phyloP scores from a whole-genome alignment of 2,329 filamentous ascomycete species.

The Alternaria sp. region DNA sequence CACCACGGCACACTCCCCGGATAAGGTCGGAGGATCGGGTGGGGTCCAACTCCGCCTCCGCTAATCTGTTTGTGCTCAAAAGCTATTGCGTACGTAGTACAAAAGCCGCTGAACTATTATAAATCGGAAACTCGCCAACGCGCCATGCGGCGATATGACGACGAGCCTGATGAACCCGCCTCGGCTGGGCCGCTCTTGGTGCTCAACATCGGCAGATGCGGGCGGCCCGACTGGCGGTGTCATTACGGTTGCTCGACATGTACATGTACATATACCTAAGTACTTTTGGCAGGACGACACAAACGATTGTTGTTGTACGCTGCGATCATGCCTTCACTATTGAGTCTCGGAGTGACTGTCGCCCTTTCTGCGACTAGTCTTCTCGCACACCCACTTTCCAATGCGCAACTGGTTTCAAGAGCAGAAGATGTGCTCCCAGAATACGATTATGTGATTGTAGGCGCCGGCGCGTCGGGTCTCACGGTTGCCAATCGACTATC shows the following conservation, averaged over 20 bases:
- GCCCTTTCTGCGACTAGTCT: constrained; percentile 22
- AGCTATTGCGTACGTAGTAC: constrained; percentile 1
- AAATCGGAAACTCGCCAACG: constrained; percentile 1
- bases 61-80: background rate
- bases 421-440: constrained; percentile 23
- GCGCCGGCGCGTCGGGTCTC: constrained; percentile 37
- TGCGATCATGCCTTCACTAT: constrained; percentile 20
- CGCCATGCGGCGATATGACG: constrained; percentile 3
- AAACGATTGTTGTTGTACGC: background rate
- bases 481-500: constrained; percentile 42
- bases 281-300: background rate
- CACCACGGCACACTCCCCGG: background rate
- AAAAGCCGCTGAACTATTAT: constrained; percentile 2
- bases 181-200: background rate
- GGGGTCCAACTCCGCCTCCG: background rate
- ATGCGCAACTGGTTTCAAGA: constrained; percentile 20
- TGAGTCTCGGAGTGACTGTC: constrained; percentile 17
- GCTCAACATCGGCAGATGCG: constrained; percentile 9
- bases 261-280: constrained; percentile 5
- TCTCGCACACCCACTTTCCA: constrained; percentile 30
- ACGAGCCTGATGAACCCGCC: constrained; percentile 3
- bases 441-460: constrained; percentile 42
- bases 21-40: background rate
- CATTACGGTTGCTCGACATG: constrained; percentile 3
- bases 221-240: background rate